Percentiles rank a stretch among this genome's conserved stretches.
Evolutionary conservation across 2,329 filamentous ascomycete genomes (phyloP).

Genomic region (Neurospora sp.): DNA sequence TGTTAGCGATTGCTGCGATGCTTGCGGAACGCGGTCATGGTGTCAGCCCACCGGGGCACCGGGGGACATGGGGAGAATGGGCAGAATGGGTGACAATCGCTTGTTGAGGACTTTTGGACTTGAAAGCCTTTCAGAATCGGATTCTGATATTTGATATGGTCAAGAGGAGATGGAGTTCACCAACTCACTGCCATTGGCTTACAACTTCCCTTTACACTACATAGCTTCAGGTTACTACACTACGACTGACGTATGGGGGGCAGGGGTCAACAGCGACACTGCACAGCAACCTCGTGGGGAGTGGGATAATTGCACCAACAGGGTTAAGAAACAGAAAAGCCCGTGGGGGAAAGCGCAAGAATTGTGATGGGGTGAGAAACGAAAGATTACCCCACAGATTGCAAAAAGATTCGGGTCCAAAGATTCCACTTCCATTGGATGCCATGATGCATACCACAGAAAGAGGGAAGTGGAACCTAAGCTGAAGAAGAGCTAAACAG

Average conservation of each 20-base stretch:
- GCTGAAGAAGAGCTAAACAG: background rate
- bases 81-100: background rate
- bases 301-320: background rate
- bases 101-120: background rate
- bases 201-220: too few relatives aligned
- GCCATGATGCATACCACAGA: background rate
- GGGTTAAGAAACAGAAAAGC: background rate
- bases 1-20: background rate
- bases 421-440: background rate
- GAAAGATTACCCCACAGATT: background rate
- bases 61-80: background rate
- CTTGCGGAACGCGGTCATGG: background rate
- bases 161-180: background rate
- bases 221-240: too few relatives aligned
- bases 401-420: background rate
- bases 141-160: too few relatives aligned
- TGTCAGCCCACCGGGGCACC: background rate
- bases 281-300: background rate
- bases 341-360: background rate
- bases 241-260: background rate
- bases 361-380: background rate
- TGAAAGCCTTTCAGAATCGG: too few relatives aligned
- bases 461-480: background rate
- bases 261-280: background rate
- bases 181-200: background rate